These are phyloP conservation scores for Xerocomellus amylosporus DNA, from an alignment of 768 basidiomycete genomes.

Conservation along the genomic window DNA sequence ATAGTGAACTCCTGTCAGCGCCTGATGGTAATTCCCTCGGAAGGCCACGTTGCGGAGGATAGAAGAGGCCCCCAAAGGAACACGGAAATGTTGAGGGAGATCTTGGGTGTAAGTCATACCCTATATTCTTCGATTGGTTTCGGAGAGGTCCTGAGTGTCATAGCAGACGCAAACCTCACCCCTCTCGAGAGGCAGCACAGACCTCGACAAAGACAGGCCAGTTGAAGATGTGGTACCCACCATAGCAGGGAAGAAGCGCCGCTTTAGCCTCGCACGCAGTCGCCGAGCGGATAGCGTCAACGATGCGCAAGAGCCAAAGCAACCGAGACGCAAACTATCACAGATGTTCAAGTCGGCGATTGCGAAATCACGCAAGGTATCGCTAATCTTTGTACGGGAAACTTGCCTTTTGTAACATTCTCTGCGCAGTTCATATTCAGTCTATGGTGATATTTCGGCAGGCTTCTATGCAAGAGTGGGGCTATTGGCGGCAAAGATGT, in stretches of 20 bases:
- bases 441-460: slow-evolving; percentile 18
- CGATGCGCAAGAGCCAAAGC: slow-evolving; percentile 9
- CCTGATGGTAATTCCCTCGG: slow-evolving; percentile 1
- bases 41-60: slow-evolving; percentile 2
- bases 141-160: slow-evolving; percentile 3
- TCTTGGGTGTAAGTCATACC: slow-evolving; percentile 17
- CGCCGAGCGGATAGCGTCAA: slow-evolving; percentile 1
- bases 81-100: slow-evolving; percentile 8
- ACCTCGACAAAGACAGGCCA: slow-evolving; percentile 2
- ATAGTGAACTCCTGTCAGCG: slow-evolving; percentile 13
- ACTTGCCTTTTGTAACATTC: slow-evolving; percentile 23
- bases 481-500: neutral
- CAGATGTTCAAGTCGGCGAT: slow-evolving; percentile 20
- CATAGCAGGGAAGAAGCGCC: neutral
- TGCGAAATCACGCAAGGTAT: slow-evolving; percentile 26
- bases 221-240: slow-evolving; percentile 7
- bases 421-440: slow-evolving; percentile 20
- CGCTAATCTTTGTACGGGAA: neutral
- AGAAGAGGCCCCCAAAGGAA: neutral
- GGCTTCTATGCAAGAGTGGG: slow-evolving; percentile 2
- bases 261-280: slow-evolving; percentile 4
- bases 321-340: slow-evolving; percentile 14
- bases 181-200: slow-evolving; percentile 3
- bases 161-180: slow-evolving; percentile 10
- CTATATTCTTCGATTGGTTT: neutral